phyloP scores from a whole-genome alignment of 1,284 basidiomycete genomes.

The Puccinia horiana region DNA sequence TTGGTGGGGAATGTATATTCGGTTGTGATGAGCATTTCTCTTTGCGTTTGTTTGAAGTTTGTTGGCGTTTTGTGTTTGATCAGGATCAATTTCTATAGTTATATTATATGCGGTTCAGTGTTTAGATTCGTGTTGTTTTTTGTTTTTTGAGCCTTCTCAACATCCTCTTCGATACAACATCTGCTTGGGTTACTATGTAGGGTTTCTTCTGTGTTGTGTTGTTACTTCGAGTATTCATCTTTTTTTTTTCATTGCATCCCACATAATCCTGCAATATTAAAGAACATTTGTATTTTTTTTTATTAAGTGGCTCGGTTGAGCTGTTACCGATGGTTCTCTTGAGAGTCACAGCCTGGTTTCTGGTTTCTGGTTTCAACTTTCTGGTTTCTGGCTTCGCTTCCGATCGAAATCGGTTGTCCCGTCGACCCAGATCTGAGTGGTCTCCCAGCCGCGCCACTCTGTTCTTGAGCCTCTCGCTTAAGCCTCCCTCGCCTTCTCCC shows the following conservation, averaged over 20 bases:
- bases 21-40: not conserved
- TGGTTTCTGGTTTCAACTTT: too few relatives aligned
- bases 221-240: not conserved
- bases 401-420: not conserved
- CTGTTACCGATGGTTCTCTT: not conserved
- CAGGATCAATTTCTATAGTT: not conserved
- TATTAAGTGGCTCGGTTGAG: too few relatives aligned
- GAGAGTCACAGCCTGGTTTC: not conserved
- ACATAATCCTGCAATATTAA: too few relatives aligned
- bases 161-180: too few relatives aligned
- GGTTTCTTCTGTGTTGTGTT: not conserved
- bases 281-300: too few relatives aligned
- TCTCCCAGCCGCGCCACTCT: not conserved
- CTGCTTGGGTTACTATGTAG: not conserved
- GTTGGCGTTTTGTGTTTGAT: not conserved
- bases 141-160: too few relatives aligned
- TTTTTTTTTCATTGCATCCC: not conserved
- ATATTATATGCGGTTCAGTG: not conserved
- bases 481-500: not conserved
- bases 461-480: not conserved
- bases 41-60: not conserved
- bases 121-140: not conserved
- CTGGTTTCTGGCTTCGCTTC: not conserved
- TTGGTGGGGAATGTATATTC: not conserved
- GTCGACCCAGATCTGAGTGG: not conserved